Evolutionary conservation across 208 protist species (phyloP), one percentile per base, ranked within the genome.

Genomic region (Wallacemonas collosoma): DNA sequence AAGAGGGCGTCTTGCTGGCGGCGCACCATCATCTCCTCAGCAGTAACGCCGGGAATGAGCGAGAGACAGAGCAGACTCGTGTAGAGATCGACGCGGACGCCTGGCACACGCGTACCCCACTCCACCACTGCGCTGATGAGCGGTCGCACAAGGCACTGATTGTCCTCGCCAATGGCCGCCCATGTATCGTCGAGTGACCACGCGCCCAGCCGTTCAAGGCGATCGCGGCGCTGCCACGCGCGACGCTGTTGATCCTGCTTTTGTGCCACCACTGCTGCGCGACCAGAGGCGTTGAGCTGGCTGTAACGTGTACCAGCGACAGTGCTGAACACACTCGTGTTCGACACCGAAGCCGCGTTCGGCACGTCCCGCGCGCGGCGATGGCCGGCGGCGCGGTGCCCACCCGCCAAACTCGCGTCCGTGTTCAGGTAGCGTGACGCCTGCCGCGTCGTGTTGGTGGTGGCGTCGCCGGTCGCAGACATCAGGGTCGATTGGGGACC

Each of bases 11-110:
- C 78, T 66, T 93, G 77, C 36, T 75, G 77, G 43, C 88, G 86
- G 66, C 82, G 86, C 58, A 93, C 61, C n/a, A 78, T 79, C 9
- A 86, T 76, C 56, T 93, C 88, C 73, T 95, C 90, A 2, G 86
- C 63, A 38, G 68, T 70, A n/a, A 89, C 74, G 9, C 86, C 82
- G 2, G 86, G 82, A 45, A 85, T 90, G n/a, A 79, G 64, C 47
- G 84, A 67, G 48, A 95, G 85, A 38, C 69, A 74, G 38, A 89
- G 64, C 48, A 92, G 77, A 9, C 77, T 76, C 43, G 75, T 69
- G 67, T 95, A 93, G 3, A 93, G 75, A 45, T 93, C 82, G 7
- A 74, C 50, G 38, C 90, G 83, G 45, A 84, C 72, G 41, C 67
- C 48, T 7, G 81, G 58, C 40, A 91, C 82, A 15, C 77, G 77